Evolutionary conservation across 2,329 filamentous ascomycete genomes (phyloP).

Genomic region (Aureobasidium subglaciale): DNA sequence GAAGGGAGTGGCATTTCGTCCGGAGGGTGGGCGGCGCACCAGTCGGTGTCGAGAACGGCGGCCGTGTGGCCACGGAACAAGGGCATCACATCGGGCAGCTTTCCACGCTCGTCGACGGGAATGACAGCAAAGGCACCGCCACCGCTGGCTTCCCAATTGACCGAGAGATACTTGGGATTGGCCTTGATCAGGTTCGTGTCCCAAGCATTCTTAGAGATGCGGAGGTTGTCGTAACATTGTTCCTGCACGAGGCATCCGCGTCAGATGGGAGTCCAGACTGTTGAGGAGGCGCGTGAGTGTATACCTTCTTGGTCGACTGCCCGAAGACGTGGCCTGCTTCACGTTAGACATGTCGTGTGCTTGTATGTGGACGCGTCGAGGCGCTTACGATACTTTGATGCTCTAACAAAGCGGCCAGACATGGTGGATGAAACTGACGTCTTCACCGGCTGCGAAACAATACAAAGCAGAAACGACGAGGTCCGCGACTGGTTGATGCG

Average conservation of each 20-base stretch:
- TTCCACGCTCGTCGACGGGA: slow-evolving; percentile 79
- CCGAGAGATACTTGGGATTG: slow-evolving; percentile 90
- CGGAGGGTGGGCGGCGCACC: slow-evolving; percentile 45
- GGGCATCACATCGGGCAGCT: slow-evolving; percentile 85
- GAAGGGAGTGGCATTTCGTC: neutral
- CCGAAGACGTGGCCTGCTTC: slow-evolving; percentile 93
- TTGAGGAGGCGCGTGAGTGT: neutral
- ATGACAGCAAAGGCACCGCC: slow-evolving; percentile 97
- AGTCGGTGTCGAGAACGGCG: slow-evolving; percentile 93
- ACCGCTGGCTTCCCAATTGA: slow-evolving; percentile 97
- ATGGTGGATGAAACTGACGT: slow-evolving; percentile 35
- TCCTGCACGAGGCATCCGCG: slow-evolving; percentile 46
- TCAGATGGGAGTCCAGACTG: neutral
- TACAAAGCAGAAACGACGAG: neutral
- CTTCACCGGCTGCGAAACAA: neutral
- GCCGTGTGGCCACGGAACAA: slow-evolving; percentile 95
- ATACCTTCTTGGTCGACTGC: slow-evolving; percentile 78
- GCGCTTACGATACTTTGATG: slow-evolving; percentile 64
- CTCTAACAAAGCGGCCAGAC: slow-evolving; percentile 66
- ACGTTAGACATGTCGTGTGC: slow-evolving; percentile 4
- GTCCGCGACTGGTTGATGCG: neutral
- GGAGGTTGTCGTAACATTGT: slow-evolving; percentile 96
- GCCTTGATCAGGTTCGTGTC: slow-evolving; percentile 98
- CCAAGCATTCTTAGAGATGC: slow-evolving; percentile 97
- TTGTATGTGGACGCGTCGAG: slow-evolving; percentile 18